A percentile compares a stretch with the other conserved stretches of the same genome.
Conservation (phyloP, 1,284 basidiomycete genomes). For the Sporisorium exsertum region DNA sequence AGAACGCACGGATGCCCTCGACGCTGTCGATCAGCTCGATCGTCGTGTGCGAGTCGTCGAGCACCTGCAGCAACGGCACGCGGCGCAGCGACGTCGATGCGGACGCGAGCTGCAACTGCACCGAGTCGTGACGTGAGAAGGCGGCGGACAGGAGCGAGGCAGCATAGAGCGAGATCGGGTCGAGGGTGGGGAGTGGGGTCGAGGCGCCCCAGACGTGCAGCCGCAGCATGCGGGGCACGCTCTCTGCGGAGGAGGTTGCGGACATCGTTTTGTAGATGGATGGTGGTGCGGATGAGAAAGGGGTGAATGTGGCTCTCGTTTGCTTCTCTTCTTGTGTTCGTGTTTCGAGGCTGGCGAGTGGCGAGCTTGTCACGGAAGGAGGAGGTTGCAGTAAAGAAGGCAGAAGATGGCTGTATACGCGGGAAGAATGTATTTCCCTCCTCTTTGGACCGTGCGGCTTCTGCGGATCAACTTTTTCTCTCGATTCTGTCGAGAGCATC, state of each 20-base stretch:
- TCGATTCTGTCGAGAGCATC: not conserved
- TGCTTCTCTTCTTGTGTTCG: not conserved
- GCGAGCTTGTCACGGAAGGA: slow-evolving; percentile 5
- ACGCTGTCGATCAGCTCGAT: slow-evolving; percentile 36
- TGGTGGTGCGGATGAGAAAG: not conserved
- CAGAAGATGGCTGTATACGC: not conserved
- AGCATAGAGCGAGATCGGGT: slow-evolving; percentile 58
- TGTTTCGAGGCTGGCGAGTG: not conserved
- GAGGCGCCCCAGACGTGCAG: slow-evolving; percentile 44
- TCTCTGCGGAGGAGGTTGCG: slow-evolving; percentile 8
- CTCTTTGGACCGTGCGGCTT: slow-evolving; percentile 1
- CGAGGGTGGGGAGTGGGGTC: slow-evolving; percentile 47
- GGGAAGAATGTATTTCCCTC: slow-evolving; percentile 28
- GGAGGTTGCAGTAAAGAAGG: not conserved
- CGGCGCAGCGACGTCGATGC: slow-evolving; percentile 38
- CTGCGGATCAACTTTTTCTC: slow-evolving; percentile 6
- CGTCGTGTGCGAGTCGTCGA: slow-evolving; percentile 10
- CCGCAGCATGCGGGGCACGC: slow-evolving; percentile 12
- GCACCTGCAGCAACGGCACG: slow-evolving; percentile 52
- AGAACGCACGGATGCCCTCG: slow-evolving; percentile 34
- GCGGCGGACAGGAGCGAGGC: slow-evolving; percentile 49
- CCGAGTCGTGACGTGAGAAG: slow-evolving; percentile 4
- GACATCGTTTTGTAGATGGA: slow-evolving; percentile 15
- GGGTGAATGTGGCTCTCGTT: not conserved
- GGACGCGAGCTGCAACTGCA: slow-evolving; percentile 33